These are phyloP conservation scores for Aspergillus luchuensis DNA, from an alignment of 2,329 filamentous ascomycete species.

Conservation along the genomic window DNA sequence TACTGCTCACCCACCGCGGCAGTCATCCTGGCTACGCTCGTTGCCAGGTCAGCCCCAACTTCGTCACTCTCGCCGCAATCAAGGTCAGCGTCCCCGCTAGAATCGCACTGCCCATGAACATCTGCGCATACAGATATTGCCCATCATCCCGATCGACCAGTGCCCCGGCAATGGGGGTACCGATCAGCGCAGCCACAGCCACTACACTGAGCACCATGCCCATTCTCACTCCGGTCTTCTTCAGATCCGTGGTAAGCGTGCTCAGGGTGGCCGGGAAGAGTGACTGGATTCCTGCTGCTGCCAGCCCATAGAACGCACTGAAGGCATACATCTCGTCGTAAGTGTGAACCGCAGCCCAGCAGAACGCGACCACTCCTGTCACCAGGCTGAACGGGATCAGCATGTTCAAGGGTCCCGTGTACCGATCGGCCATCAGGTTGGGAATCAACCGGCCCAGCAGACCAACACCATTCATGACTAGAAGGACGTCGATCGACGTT, in stretches of 20 bases:
- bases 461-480: conserved; percentile 67
- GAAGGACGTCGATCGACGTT: conserved; percentile 60
- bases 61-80: conserved; percentile 43
- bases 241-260: conserved; percentile 56
- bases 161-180: conserved; percentile 58
- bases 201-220: conserved; percentile 59
- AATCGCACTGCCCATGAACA: conserved; percentile 52
- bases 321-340: conserved; percentile 62
- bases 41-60: conserved; percentile 38
- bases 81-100: conserved; percentile 48
- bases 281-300: conserved; percentile 64
- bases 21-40: conserved; percentile 29
- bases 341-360: conserved; percentile 61
- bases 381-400: conserved; percentile 54
- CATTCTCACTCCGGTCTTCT: conserved; percentile 58
- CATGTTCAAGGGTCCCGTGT: conserved; percentile 62
- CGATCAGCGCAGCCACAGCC: conserved; percentile 56
- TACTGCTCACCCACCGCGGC: too few species aligned
- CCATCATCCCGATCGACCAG: conserved; percentile 51
- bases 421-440: conserved; percentile 60
- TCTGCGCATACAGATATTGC: conserved; percentile 54
- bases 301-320: conserved; percentile 64
- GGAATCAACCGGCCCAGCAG: conserved; percentile 60
- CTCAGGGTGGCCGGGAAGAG: conserved; percentile 66
- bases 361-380: conserved; percentile 50